phyloP scores from a whole-genome alignment of 2,329 filamentous ascomycete species.

The Ophiostoma angusticollis region DNA sequence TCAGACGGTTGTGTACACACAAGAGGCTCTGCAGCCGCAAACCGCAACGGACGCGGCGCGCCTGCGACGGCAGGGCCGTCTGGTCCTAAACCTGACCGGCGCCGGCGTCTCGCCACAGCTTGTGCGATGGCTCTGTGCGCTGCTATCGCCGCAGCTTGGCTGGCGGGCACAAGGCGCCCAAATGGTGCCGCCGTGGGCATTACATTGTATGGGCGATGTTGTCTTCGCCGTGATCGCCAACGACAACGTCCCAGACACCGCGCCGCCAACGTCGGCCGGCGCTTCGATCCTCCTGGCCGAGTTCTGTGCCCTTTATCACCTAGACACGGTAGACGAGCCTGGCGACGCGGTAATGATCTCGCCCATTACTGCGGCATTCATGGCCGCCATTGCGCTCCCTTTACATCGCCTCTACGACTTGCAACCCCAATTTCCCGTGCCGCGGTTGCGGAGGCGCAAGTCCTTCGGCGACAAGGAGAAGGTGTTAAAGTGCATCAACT shows the following conservation, averaged over 20 bases:
- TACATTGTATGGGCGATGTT: conserved; percentile 1
- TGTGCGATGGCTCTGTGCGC: conserved; percentile 11
- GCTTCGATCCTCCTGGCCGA: conserved; percentile 3
- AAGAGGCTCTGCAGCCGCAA: conserved; percentile 3
- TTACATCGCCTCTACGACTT: conserved; percentile 2
- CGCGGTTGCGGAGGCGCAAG: neutral
- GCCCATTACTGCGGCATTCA: conserved; percentile 4
- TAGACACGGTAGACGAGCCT: neutral
- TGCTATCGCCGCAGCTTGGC: conserved; percentile 8
- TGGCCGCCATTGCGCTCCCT: conserved; percentile 3
- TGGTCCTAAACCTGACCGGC: conserved; percentile 7
- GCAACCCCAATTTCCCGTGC: conserved; percentile 1
- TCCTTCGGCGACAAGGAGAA: neutral
- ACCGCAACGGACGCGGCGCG: neutral
- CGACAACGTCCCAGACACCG: neutral
- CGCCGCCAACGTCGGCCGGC: neutral
- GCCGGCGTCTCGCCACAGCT: conserved; percentile 6
- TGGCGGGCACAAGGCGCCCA: neutral
- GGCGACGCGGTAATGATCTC: neutral
- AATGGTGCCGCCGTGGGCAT: conserved; percentile 1
- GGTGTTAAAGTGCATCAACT: neutral
- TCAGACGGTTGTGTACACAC: conserved; percentile 3
- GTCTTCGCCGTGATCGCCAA: neutral
- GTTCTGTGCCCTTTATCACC: conserved; percentile 1
- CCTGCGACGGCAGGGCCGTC: conserved; percentile 2